Evolutionary conservation across 805 yeast species (phyloP), one percentile per base, ranked within the genome.

Genomic region (Yarrowia osloensis): DNA sequence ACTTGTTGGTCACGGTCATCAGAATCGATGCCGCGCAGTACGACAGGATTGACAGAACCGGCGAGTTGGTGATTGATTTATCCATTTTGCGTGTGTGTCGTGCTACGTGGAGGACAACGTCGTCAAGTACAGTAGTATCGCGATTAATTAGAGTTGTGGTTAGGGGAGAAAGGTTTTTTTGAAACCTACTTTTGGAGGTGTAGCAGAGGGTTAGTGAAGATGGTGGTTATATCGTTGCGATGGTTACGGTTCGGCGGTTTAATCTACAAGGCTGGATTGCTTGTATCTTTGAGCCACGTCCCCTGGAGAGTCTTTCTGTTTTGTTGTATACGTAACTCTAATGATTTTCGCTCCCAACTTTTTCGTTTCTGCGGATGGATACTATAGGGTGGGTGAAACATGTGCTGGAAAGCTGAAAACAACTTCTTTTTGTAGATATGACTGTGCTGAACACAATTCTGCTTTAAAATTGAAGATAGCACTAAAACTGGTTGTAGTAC

Each of bases 1-100:
- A 94, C 81, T 95, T 95, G 84, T 95, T 95, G 69, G 98, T 93
- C 70, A 93, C 92, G 33, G 99, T 95, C 99, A 95, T 95, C 77
- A 95, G 81, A 72, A 95, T 95, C 26, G 99, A 95, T 24, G 99
- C 90, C 67, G 84, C 82, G 84, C 99, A 95, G 86, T 95, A 95
- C 40, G 76, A 69, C 66, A 72, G 72, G 33, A 77, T 74, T 49
- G 80, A 79, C 69, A 75, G 73, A n/a, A 70, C 70, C 42, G 80
- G 79, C 67, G 76, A 75, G 73, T 77, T 77, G 44, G 67, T 63
- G 59, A 63, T 40, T 15, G 67, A 42, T 61, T 44, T 44, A 13
- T 61, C 66, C 66, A 61, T 61, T 9, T 12, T 44, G 29, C 7
- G 40, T 22, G 55, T 4, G 55, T 50, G 57, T 33, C 28, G 57